Base-by-base conservation (phyloP, 495 filamentous ascomycete species). In the Aspergillus sparsus region DNA sequence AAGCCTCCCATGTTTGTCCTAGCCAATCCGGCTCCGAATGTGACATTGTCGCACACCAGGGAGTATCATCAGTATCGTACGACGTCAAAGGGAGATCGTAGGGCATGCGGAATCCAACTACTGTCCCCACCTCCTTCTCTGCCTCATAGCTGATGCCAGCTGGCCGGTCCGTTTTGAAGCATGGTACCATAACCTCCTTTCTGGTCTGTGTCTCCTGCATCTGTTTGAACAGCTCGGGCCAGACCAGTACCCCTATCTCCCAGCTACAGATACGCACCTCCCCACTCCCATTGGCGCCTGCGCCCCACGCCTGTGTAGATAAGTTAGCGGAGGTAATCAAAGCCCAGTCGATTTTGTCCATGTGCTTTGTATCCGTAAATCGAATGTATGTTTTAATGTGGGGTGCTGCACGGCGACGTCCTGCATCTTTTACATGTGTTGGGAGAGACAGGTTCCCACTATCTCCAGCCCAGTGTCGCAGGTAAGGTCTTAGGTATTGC, bases 321-420 rank as follows among this genome's bases (percentile, higher is more conserved):
- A 97, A 72, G 64, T 96, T 96, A 12, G 92, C 91, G 8, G 89
- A 91, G 1, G 90, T 92, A 7, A 94, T 67, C 64, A 97, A 81
- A 16, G 90, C 91, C 92, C 92, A 97, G 65, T 93, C 90, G 39
- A 96, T 90, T 0, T 61, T 70, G 2, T 72, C 71, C 61, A 79
- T 75, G 2, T 60, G 65, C 7, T 68, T 49, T 33, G 61, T 39
- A 54, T 84, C 74, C 9, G 77, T 67, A 66, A 87, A 95, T 5
- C 90, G 85, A 49, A 93, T 85, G 57, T 94, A 97, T 0, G 92
- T 96, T 70, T 97, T 97, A 63, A 96, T 89, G 67, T 97, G 92
- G 0, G 92, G 92, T 4, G 92, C 92, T 5, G 92, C 92, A n/a
- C 84, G 80, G n/a, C 84, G 78, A 46, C 92, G 80, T 10, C 87